Evolutionary conservation across 202 grass and related monocot species (phyloP).

Genomic region (Cymbopogon flexuosus): DNA sequence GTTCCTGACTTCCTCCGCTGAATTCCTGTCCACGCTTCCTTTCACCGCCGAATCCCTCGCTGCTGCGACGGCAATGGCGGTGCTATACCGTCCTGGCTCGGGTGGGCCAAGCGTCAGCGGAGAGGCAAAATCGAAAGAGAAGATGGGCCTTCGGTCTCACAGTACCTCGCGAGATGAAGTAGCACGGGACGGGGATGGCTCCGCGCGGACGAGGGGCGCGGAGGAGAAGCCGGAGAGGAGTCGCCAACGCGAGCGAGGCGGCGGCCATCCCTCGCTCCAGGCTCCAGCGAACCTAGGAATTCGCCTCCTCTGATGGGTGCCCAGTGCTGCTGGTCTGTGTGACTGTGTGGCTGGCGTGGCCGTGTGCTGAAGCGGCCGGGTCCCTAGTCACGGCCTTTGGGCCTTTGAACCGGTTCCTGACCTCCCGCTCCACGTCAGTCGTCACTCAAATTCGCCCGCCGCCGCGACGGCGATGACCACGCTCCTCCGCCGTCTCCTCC

Average conservation of each 20-base stretch:
- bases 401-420: background rate
- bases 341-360: background rate
- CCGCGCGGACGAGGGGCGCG: background rate
- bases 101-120: background rate
- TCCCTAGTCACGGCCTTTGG: no score
- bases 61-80: conserved; percentile 23
- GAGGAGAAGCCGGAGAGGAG: conserved; percentile 47
- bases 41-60: conserved; percentile 34
- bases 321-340: background rate
- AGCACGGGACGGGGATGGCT: background rate
- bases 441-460: conserved; percentile 26
- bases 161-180: conserved; percentile 38
- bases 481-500: conserved; percentile 30
- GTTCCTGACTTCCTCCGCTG: conserved; percentile 61
- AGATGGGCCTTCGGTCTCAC: background rate
- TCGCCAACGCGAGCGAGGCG: conserved; percentile 29
- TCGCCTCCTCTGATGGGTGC: background rate
- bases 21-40: conserved; percentile 45
- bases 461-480: conserved; percentile 25
- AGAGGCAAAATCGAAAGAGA: conserved; percentile 5
- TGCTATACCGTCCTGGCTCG: conserved; percentile 28
- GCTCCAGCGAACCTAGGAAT: background rate
- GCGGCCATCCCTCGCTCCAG: conserved; percentile 25
- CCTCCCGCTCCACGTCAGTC: background rate
- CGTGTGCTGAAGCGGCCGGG: background rate